Base-by-base conservation (phyloP, 2,329 filamentous ascomycete species). In the Pseudofabraea citricarpa region DNA sequence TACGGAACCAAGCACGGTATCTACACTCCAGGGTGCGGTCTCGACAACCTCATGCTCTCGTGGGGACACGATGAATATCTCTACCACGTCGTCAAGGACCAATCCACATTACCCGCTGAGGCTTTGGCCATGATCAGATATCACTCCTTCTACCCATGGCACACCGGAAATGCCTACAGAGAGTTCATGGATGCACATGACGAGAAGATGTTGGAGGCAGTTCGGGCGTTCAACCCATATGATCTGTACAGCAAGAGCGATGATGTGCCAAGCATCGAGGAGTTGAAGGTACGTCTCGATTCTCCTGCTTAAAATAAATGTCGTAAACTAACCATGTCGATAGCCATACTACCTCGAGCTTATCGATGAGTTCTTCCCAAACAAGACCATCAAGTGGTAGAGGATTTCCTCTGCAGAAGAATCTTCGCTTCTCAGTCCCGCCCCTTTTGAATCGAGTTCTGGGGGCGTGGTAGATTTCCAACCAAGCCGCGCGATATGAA, bases 61-160 rank as follows among this genome's bases (percentile, higher is more conserved):
- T 95, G 90, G 89, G 90, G 90, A 36, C 87, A 91, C 64, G 87
- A 91, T 62, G 87, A 91, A 69, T 90, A 90, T 66, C 73, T 91
- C 36, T 95, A 95, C 72, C 83, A 89, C 58, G 83, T 95, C 48
- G 81, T 87, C 66, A 90, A 89, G 71, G 83, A 86, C 50, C 89
- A 95, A 72, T 84, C 78, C 38, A 84, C 72, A 0, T 74, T 95
- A 33, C 90, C 90, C 0, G 74, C 77, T 36, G 89, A 95, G 74
- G 86, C 85, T 0, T 75, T 95, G 9, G 90, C 89, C 48, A 95
- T 95, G 87, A 93, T 95, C 63, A 40, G 90, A 44, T 95, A 94
- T 68, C 90, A 95, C 69, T 88, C 83, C 5, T 95, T 95, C 69
- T 95, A 95, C 67, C 84, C 90, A 13, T 95, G 89, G 90, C 90